phyloP scores from a whole-genome alignment of 306 rosid species.

The Astragalus membranaceus region DNA sequence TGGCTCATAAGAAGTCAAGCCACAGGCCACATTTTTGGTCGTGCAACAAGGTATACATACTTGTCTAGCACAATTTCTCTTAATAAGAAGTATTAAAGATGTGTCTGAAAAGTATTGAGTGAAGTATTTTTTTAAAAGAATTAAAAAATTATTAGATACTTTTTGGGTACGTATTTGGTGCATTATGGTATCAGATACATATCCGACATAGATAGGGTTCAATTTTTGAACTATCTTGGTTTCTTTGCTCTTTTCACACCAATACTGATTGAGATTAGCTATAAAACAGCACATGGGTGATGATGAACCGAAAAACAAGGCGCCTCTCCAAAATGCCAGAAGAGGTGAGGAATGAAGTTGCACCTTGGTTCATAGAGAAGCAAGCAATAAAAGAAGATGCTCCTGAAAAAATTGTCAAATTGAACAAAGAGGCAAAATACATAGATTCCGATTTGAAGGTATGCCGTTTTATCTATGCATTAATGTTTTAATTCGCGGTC shows the following conservation, averaged over 20 bases:
- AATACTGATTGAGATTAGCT: constrained; percentile 17
- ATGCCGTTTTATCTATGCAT: neutral
- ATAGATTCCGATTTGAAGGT: constrained; percentile 54
- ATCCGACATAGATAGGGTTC: too few relatives aligned
- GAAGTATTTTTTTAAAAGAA: too few relatives aligned
- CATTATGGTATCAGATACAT: too few relatives aligned
- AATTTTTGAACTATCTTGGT: too few relatives aligned
- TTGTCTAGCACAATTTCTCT: neutral
- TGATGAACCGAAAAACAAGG: constrained; percentile 87
- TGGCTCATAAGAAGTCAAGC: constrained; percentile 84
- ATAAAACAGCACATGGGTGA: constrained; percentile 85
- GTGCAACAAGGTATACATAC: constrained; percentile 62
- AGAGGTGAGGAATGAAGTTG: constrained; percentile 73
- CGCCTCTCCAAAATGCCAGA: constrained; percentile 92
- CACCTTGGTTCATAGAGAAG: constrained; percentile 85
- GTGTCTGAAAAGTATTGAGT: too few relatives aligned
- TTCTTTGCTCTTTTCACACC: neutral
- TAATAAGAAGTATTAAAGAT: too few relatives aligned
- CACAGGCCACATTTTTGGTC: constrained; percentile 61
- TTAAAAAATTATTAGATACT: too few relatives aligned
- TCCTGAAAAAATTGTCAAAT: constrained; percentile 58
- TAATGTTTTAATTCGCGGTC: neutral
- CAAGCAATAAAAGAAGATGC: constrained; percentile 66
- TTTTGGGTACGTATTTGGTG: too few relatives aligned
- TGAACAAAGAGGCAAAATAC: constrained; percentile 67